Conservation (phyloP, 805 yeast genomes). For the Wickerhamia fluorescens region DNA sequence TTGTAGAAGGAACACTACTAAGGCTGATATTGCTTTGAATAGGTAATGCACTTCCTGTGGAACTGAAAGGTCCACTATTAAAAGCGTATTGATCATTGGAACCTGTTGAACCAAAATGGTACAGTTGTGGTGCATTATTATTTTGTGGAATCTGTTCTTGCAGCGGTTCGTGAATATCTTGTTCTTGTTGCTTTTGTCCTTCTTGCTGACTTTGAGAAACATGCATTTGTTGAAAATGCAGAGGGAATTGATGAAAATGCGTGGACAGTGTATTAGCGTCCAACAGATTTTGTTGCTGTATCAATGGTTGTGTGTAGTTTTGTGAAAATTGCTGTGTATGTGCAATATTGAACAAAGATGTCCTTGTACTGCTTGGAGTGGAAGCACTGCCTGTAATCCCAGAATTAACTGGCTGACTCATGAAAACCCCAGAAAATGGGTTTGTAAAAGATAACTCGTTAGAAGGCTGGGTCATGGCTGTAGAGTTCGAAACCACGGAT, state of each 20-base stretch:
- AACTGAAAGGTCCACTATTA: conserved; percentile 5
- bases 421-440: conserved; percentile 14
- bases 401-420: no score
- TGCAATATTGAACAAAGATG: conserved; percentile 3
- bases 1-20: no score
- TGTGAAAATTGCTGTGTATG: conserved; percentile 4
- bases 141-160: no score
- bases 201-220: conserved; percentile 3
- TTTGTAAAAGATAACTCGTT: conserved; percentile 15
- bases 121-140: conserved; percentile 4
- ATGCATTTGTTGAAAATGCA: conserved; percentile 5
- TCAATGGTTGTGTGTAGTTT: conserved; percentile 1
- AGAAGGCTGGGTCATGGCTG: no score
- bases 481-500: conserved; percentile 1
- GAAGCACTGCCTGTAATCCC: no score
- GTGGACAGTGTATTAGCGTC: conserved; percentile 2
- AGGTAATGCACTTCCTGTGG: no score
- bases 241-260: conserved; percentile 6
- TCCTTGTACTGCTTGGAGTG: conserved; percentile 2
- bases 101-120: conserved; percentile 5
- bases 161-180: no score
- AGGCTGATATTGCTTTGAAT: no score
- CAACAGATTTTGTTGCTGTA: conserved; percentile 2
- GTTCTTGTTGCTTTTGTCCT: conserved; percentile 3
- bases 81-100: conserved; percentile 5